These are phyloP conservation scores for Colletotrichum sp. DNA, from an alignment of 2,329 filamentous ascomycete genomes.

Conservation along the genomic window DNA sequence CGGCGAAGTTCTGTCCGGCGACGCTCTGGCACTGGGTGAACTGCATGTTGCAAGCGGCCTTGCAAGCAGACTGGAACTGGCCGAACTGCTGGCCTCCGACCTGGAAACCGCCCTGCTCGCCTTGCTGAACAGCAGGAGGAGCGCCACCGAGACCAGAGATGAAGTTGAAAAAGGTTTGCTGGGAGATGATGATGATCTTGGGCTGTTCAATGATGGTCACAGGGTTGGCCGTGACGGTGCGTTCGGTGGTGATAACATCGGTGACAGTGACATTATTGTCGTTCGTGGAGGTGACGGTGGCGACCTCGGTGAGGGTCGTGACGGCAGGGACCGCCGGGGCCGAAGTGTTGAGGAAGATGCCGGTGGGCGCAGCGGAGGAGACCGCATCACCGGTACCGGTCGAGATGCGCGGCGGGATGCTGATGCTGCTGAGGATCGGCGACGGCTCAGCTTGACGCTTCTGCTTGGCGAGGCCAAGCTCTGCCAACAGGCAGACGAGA, in stretches of 20 bases:
- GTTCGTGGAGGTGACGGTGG: conserved; percentile 4
- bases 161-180: conserved; percentile 23
- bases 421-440: conserved; percentile 13
- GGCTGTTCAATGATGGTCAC: conserved; percentile 13
- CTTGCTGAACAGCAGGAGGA: conserved; percentile 10
- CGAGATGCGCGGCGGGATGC: neutral
- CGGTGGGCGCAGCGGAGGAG: neutral
- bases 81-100: conserved; percentile 19
- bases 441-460: conserved; percentile 6
- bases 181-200: conserved; percentile 21
- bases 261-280: conserved; percentile 16
- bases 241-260: conserved; percentile 15
- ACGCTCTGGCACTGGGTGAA: conserved; percentile 21
- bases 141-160: conserved; percentile 21
- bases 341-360: conserved; percentile 19
- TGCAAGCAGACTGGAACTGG: conserved; percentile 21
- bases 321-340: conserved; percentile 3
- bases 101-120: conserved; percentile 20
- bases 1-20: conserved; percentile 18
- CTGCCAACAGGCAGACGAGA: conserved; percentile 9
- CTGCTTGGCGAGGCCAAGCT: conserved; percentile 10
- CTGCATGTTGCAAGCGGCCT: conserved; percentile 22
- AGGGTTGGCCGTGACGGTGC: conserved; percentile 10
- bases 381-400: conserved; percentile 4
- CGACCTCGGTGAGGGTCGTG: conserved; percentile 8